These are phyloP conservation scores for Cavenderia fasciculata DNA, from an alignment of 78 protist species.

Conservation along the genomic window DNA sequence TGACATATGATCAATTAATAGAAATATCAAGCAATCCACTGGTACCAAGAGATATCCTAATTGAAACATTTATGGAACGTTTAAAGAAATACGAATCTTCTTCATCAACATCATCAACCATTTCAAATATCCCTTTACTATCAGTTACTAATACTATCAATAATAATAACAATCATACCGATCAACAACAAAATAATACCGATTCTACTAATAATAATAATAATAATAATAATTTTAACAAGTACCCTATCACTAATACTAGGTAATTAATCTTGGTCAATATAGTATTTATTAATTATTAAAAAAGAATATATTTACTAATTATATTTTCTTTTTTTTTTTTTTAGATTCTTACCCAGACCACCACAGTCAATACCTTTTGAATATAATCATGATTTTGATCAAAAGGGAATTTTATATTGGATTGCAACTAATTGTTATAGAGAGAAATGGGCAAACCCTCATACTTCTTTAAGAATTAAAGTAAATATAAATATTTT, in stretches of 20 bases:
- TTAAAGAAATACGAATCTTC: slow-evolving; percentile 50
- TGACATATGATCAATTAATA: slow-evolving; percentile 46
- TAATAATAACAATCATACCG: no score
- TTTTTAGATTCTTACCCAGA: slow-evolving; percentile 44
- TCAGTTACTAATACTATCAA: no score
- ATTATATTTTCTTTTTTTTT: no score
- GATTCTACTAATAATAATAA: not conserved
- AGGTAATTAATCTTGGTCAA: no score
- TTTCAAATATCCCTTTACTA: no score
- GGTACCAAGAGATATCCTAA: slow-evolving; percentile 72
- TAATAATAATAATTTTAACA: not conserved
- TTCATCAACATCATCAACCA: not conserved
- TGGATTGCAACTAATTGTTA: slow-evolving; percentile 63
- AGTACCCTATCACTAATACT: no score
- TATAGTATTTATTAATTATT: no score
- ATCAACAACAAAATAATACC: no score
- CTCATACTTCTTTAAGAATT: slow-evolving; percentile 16
- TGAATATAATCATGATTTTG: slow-evolving; percentile 76
- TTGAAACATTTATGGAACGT: slow-evolving; percentile 78
- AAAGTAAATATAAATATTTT: slow-evolving; percentile 5
- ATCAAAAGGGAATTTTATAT: slow-evolving; percentile 67
- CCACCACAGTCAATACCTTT: slow-evolving; percentile 63
- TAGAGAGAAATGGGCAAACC: slow-evolving; percentile 57
- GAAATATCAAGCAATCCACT: slow-evolving; percentile 16
- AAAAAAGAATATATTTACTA: no score